Base-by-base conservation (phyloP, 179 eudicot genomes). In the Beta macrorhiza region DNA sequence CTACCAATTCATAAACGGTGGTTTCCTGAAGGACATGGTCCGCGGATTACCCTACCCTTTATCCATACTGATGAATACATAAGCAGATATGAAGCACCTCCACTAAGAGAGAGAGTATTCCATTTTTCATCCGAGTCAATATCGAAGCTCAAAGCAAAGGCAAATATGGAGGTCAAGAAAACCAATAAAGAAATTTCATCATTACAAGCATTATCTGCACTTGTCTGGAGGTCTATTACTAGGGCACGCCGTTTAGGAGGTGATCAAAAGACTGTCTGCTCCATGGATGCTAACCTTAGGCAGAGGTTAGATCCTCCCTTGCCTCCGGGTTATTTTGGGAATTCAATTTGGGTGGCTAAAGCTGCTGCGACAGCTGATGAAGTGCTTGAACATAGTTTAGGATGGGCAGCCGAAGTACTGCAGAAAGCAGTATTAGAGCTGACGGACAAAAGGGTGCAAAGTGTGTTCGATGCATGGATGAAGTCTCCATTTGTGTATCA, bases 1-100 rank as follows among this genome's bases (percentile, higher is more conserved):
- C 86, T 82, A 6, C 92, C 92, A 0, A 29, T 85, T 32, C 89
- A 78, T 71, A 52, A 87, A 25, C 88, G 74, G 10, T 90, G 82
- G 82, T 67, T 87, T 68, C 91, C 88, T 0, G 85, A 82, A 42
- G 89, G 86, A 3, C 62, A 80, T 19, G 87, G 85, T 20, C 84
- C 84, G 5, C 58, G 67, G 20, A 68, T 87, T 17, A 11, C 45
- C 19, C 87, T 87, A 1, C 91, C 91, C 2, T 90, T 82, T 70
- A 75, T 80, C 4, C 67, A 80, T 72, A 64, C 80, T 11, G 82
- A 73, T 55, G 82, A 83, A 59, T 83, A 80, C 65, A 29, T 76
- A 7, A 62, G 45, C 19, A 58, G 83, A 53, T 76, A 68, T 19
- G 80, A 80, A 13, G 70, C 80, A 5, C 83, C 86, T 25, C 29